A percentile compares a stretch with the other conserved stretches of the same genome.
phyloP scores from a whole-genome alignment of 2,329 filamentous ascomycete species.

The Xylaria sp. region DNA sequence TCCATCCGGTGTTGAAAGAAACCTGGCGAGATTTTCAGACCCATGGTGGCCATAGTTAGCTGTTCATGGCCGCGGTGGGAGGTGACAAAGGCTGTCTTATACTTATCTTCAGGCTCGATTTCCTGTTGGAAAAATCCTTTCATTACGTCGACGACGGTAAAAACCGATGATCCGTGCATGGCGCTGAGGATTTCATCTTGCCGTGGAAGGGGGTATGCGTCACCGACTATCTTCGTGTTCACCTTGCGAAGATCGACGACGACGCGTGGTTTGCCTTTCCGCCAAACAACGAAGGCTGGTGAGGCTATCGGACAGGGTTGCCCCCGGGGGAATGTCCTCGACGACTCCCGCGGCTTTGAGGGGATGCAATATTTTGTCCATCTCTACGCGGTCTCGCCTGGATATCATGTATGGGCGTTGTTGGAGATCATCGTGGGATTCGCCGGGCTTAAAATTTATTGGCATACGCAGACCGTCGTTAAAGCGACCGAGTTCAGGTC shows the following conservation, averaged over 20 bases:
- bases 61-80: background rate
- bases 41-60: background rate
- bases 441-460: background rate
- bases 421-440: background rate
- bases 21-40: background rate
- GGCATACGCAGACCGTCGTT: background rate
- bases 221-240: background rate
- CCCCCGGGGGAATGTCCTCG: background rate
- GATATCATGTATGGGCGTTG: background rate
- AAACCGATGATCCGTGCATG: background rate
- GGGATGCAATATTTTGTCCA: background rate
- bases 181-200: constrained; percentile 1
- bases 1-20: constrained; percentile 1
- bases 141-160: background rate
- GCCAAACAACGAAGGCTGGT: background rate
- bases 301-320: background rate
- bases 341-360: background rate
- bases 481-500: background rate
- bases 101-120: background rate
- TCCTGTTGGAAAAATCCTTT: constrained; percentile 1
- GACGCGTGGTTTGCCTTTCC: background rate
- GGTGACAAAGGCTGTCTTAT: background rate
- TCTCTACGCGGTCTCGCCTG: background rate
- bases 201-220: background rate
- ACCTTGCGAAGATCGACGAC: background rate